Evolutionary conservation across 106 monocot species (phyloP).

Genomic region (Platanthera guangdongensis): DNA sequence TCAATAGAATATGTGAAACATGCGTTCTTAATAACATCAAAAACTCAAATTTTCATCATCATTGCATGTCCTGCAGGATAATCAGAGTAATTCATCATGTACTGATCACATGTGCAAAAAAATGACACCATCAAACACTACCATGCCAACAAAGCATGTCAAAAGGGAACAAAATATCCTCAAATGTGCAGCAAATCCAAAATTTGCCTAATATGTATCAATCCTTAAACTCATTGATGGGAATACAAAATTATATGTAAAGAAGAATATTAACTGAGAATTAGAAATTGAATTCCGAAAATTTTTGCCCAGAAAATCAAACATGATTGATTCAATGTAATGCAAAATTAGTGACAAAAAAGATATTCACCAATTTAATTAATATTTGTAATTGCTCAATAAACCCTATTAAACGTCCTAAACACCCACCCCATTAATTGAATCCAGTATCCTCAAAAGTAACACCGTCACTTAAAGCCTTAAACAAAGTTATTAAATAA

Average conservation of each 20-base stretch:
- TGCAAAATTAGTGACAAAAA: too few species aligned
- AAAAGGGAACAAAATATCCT: too few species aligned
- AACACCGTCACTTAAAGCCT: too few species aligned
- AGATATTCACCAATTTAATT: background rate
- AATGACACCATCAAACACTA: background rate
- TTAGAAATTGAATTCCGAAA: background rate
- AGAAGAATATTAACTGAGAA: background rate
- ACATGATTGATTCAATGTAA: too few species aligned
- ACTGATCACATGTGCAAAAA: slow-evolving; percentile 5
- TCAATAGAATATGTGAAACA: background rate
- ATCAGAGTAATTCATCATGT: slow-evolving; percentile 93
- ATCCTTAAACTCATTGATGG: too few species aligned
- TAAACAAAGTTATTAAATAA: background rate
- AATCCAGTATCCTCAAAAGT: too few species aligned
- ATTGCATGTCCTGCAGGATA: slow-evolving; percentile 87
- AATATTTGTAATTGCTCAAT: too few species aligned
- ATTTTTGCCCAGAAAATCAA: background rate
- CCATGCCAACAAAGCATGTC: too few species aligned
- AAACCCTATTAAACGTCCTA: too few species aligned
- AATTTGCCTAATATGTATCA: background rate
- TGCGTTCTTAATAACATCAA: slow-evolving; percentile 32
- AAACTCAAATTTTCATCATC: slow-evolving; percentile 81
- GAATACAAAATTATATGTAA: background rate
- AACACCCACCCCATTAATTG: too few species aligned
- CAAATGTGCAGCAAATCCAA: background rate